phyloP scores from a whole-genome alignment of 2,329 filamentous ascomycete genomes.

The Xylaria sp. region DNA sequence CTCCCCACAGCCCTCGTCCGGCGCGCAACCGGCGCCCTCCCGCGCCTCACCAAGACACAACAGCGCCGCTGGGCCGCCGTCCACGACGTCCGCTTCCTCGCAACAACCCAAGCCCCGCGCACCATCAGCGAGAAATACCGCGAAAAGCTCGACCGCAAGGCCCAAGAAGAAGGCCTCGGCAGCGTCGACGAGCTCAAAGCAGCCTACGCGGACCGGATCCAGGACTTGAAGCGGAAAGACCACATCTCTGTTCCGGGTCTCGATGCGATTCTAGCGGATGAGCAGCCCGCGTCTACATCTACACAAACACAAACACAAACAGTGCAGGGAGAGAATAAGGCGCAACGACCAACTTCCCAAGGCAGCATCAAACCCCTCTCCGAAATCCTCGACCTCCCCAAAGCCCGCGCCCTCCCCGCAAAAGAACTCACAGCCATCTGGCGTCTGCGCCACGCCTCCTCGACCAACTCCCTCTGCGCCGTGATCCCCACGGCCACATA shows the following conservation, averaged over 20 bases:
- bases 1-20: constrained; percentile 19
- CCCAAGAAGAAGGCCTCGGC: constrained; percentile 62
- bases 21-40: constrained; percentile 12
- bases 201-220: constrained; percentile 80
- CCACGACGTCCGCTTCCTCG: constrained; percentile 84
- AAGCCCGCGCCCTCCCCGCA: constrained; percentile 64
- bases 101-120: constrained; percentile 65
- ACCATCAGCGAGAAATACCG: constrained; percentile 78
- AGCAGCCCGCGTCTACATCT: not conserved
- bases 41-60: constrained; percentile 22
- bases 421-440: constrained; percentile 85
- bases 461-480: constrained; percentile 75
- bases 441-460: constrained; percentile 77
- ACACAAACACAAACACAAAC: constrained; percentile 12
- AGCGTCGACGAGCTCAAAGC: constrained; percentile 72
- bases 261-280: constrained; percentile 29
- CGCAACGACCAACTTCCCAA: constrained; percentile 8
- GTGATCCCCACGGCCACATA: constrained; percentile 72
- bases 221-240: constrained; percentile 62
- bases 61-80: constrained; percentile 89
- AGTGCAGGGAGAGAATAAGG: not conserved
- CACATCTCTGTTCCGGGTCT: constrained; percentile 44
- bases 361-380: constrained; percentile 43
- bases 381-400: constrained; percentile 68
- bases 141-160: constrained; percentile 78